These are phyloP conservation scores for Brettanomyces custersianus DNA, from an alignment of 805 yeast species.

Conservation along the genomic window DNA sequence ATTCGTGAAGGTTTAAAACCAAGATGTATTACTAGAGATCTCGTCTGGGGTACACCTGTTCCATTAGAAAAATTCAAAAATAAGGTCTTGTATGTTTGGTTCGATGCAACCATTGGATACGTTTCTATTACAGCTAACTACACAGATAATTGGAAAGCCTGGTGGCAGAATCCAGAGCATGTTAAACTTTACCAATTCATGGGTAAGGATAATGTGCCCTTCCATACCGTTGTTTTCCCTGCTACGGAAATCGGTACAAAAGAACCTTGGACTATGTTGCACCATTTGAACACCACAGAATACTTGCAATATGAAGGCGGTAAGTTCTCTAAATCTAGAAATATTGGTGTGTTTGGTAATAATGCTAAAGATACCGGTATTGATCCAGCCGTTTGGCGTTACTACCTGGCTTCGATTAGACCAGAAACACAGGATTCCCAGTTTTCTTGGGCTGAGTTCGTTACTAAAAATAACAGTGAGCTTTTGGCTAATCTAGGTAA, in stretches of 20 bases:
- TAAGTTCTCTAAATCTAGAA: constrained; percentile 96
- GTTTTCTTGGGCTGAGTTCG: constrained; percentile 96
- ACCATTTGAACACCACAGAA: constrained; percentile 90
- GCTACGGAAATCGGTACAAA: constrained; percentile 82
- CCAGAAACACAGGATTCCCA: constrained; percentile 96
- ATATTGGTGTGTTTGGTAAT: constrained; percentile 96
- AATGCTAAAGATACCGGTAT: constrained; percentile 91
- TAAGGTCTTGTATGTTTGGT: constrained; percentile 97
- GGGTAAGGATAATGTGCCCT: constrained; percentile 99
- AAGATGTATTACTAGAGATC: constrained; percentile 94
- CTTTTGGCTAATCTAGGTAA: constrained; percentile 93
- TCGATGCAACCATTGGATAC: constrained; percentile 96
- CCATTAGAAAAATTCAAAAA: constrained; percentile 80
- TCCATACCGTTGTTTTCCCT: constrained; percentile 98
- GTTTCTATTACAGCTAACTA: constrained; percentile 94
- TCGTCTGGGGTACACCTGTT: constrained; percentile 98
- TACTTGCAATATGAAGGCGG: constrained; percentile 97
- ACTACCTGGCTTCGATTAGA: constrained; percentile 82
- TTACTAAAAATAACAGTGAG: constrained; percentile 87
- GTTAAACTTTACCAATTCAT: constrained; percentile 90
- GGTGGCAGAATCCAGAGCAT: constrained; percentile 91
- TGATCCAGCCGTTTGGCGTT: constrained; percentile 94
- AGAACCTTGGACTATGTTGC: constrained; percentile 83
- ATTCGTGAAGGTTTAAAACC: constrained; percentile 86
- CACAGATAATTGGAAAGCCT: constrained; percentile 67